A percentile compares a stretch with the other conserved stretches of the same genome.
These are phyloP conservation scores for Chaetothyriales sp. DNA, from an alignment of 2,329 filamentous ascomycete genomes.

Conservation along the genomic window DNA sequence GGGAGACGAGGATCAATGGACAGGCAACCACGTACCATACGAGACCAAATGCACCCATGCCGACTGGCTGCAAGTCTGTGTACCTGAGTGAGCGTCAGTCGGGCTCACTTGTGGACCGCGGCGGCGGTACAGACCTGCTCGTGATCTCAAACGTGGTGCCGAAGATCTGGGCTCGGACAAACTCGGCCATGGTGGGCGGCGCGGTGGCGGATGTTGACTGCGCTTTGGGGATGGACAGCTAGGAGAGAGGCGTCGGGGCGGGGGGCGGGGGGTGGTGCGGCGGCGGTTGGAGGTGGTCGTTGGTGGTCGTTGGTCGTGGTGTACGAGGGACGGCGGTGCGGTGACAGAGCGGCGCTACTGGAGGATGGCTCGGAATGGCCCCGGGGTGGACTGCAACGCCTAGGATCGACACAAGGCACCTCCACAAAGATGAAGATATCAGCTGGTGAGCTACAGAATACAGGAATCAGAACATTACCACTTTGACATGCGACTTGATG, in stretches of 20 bases:
- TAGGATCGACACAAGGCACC: not conserved
- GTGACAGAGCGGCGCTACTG: not conserved
- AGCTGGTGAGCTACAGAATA: not conserved
- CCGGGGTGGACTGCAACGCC: not conserved
- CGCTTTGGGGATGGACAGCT: not conserved
- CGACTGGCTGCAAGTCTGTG: constrained; percentile 92
- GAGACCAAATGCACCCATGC: constrained; percentile 96
- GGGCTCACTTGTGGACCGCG: not conserved
- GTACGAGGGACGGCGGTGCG: not conserved
- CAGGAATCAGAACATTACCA: not conserved
- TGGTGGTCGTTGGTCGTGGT: not conserved
- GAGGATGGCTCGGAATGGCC: too few species aligned
- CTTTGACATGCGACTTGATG: not conserved
- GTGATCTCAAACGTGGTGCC: constrained; percentile 99
- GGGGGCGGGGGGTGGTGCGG: too few species aligned
- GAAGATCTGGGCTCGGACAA: constrained; percentile 97
- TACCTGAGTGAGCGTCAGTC: constrained; percentile 46
- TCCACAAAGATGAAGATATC: not conserved
- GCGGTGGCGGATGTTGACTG: not conserved
- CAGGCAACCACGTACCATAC: constrained; percentile 57
- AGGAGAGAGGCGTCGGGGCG: not conserved
- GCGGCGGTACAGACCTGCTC: constrained; percentile 52
- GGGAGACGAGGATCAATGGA: not conserved
- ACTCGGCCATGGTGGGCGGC: constrained; percentile 71
- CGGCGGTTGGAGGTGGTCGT: not conserved